Evolutionary conservation across 2,329 filamentous ascomycete species (phyloP), one percentile per base, ranked within the genome.

Genomic region (Gnomoniopsis sp.): DNA sequence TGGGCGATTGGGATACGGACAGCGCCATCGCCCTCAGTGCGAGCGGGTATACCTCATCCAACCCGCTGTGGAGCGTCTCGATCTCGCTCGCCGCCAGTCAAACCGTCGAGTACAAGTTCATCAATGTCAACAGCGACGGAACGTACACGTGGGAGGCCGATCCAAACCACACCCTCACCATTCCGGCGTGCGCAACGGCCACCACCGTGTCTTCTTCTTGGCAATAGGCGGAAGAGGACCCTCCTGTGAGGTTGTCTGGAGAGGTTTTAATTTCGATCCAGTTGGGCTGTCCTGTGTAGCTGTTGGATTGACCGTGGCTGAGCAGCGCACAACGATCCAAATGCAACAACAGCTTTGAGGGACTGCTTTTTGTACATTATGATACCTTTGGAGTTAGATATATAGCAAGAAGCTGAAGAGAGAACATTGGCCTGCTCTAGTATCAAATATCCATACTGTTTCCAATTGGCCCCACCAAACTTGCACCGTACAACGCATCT

Each of bases 81-180:
- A 68, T 90, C 26, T 75, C 72, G 1, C 71, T 91, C 17, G 71
- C 77, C 0, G 77, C 84, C 0, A 87, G 87, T 2, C 75, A 77
- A 48, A 72, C 70, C 2, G 75, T 91, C 44, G 67, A 85, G 73
- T 91, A 90, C 70, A 90, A 91, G 75, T 91, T 84, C 67, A 80
- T 91, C 65, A 81, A 82, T 51, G 78, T 87, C 47, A 76, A 77
- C 58, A 67, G 71, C 1, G 79, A 82, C 64, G 83, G 85, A 0
- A 74, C 73, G 0, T 71, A 88, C 11, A 76, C 72, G 2, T 91
- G 88, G 88, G 88, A 91, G 74, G 76, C 74, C 51, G 87, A 88
- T 50, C 77, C 79, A 0, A 80, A 84, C 67, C 78, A 75, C 46
- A 66, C 67, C 17, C 74, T 74, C 61, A 74, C 71, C 3, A 71